These are phyloP conservation scores for Flaveria floridana DNA, from an alignment of 140 eudicot species.

Conservation along the genomic window DNA sequence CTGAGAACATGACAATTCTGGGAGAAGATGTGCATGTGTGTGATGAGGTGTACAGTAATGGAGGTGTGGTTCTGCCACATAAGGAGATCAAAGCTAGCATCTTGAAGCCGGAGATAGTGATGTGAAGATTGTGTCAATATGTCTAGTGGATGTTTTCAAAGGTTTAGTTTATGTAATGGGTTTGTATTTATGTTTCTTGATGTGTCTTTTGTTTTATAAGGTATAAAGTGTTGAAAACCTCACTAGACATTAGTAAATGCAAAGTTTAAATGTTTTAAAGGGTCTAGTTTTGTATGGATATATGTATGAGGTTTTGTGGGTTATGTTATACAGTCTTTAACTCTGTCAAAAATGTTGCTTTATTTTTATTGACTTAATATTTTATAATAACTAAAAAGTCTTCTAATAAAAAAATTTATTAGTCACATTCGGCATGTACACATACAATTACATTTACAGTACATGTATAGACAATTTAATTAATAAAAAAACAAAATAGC, in stretches of 20 bases:
- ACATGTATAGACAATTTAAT: not conserved
- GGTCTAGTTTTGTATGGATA: constrained; percentile 23
- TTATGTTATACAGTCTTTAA: constrained; percentile 17
- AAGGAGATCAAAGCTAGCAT: constrained; percentile 96
- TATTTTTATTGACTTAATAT: not conserved
- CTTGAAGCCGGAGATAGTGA: constrained; percentile 94
- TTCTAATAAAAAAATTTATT: too few relatives aligned
- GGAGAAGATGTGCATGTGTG: constrained; percentile 98
- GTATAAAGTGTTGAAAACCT: constrained; percentile 32
- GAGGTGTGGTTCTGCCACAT: constrained; percentile 99
- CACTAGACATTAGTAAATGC: constrained; percentile 30
- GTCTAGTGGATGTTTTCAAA: constrained; percentile 25
- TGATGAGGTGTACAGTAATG: constrained; percentile 91
- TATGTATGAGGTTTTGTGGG: constrained; percentile 21
- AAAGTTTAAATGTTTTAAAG: constrained; percentile 26
- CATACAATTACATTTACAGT: not conserved
- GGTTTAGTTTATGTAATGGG: constrained; percentile 27
- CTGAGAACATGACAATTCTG: constrained; percentile 87
- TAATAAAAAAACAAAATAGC: not conserved
- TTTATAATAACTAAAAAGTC: not conserved
- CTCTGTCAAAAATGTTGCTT: not conserved
- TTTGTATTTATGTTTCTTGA: constrained; percentile 26
- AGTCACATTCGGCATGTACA: not conserved
- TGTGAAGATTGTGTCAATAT: constrained; percentile 49
- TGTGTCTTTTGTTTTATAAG: constrained; percentile 23